Conservation (phyloP, 352 stramenopile genomes). For the Stramenopiles sp. region DNA sequence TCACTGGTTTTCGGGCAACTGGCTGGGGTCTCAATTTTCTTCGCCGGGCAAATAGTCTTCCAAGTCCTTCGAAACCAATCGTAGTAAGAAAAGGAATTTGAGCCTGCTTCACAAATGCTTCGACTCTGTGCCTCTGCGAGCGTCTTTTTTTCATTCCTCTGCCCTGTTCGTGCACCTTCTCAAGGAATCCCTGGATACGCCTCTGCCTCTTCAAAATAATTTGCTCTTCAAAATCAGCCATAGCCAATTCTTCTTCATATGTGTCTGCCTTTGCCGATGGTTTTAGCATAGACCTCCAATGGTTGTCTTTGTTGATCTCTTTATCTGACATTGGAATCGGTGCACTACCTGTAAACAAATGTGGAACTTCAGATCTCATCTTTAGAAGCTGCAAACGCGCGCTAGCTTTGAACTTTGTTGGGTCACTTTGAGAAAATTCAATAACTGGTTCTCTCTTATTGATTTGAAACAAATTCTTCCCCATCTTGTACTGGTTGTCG, state of each 20-base stretch:
- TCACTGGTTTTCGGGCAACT: constrained; percentile 22
- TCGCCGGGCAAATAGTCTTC: constrained; percentile 28
- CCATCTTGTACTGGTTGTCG: neutral
- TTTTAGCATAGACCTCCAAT: constrained; percentile 8
- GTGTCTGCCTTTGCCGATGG: neutral
- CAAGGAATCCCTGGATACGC: neutral
- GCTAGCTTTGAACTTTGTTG: neutral
- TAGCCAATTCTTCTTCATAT: neutral
- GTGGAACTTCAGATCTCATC: neutral
- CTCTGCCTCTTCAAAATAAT: constrained; percentile 2
- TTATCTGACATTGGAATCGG: constrained; percentile 5
- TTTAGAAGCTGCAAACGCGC: neutral
- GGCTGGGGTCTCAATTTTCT: constrained; percentile 18
- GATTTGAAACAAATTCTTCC: neutral
- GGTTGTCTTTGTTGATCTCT: constrained; percentile 1
- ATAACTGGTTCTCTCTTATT: neutral
- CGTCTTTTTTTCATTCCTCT: neutral
- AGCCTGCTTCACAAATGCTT: constrained; percentile 47
- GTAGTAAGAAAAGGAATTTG: constrained; percentile 45
- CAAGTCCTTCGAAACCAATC: constrained; percentile 40
- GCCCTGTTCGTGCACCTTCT: neutral
- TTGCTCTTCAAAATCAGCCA: constrained; percentile 10
- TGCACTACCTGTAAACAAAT: neutral
- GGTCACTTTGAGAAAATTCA: neutral
- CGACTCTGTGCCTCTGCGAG: neutral